Evolutionary conservation across 805 yeast species (phyloP), one percentile per base, ranked within the genome.

Genomic region (Nakazawaea populi): DNA sequence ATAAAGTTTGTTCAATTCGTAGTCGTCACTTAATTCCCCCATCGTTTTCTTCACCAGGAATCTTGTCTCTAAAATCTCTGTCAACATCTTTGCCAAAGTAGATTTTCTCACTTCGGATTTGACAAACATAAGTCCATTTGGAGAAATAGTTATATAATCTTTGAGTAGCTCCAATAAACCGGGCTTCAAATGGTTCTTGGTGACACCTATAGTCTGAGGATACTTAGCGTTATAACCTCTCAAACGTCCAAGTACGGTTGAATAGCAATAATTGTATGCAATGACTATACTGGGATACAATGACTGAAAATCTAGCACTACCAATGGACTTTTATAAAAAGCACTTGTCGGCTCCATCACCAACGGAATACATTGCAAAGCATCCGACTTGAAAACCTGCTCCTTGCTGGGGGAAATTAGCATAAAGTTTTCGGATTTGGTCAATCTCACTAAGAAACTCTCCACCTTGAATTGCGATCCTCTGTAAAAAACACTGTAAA

Each of bases 391-490:
- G 58, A 86, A 86, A 0, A 94, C 97, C 55, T 89, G 88, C 42
- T 75, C 69, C 58, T 86, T 85, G 31, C 88, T 81, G 0, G 99
- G 97, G 0, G 97, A 87, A 5, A 84, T 68, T 50, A 90, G 62
- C 41, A 92, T 64, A 48, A 75, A 80, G 61, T 86, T 86, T 61
- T 90, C 96, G 2, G 82, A 72, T 58, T 89, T 89, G 29, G 94
- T 79, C 18, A 94, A 66, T 49, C 99, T 68, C 3, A 80, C 67
- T 56, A 94, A 67, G 38, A 91, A 75, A 1, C 97, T 87, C 61
- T 94, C 99, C 2, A 94, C 97, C 62, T 89, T 91, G 63, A 75
- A 94, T 61, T 94, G 99, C 0, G 98, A 92, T 0, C 99, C 99
- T 52, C 99, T 66, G 47, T 88, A 86, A 53, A 87, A 80, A 7